Evolutionary conservation across 1,284 basidiomycete genomes (phyloP), one percentile per base, ranked within the genome.

Genomic region (Caloboletus inedulis): DNA sequence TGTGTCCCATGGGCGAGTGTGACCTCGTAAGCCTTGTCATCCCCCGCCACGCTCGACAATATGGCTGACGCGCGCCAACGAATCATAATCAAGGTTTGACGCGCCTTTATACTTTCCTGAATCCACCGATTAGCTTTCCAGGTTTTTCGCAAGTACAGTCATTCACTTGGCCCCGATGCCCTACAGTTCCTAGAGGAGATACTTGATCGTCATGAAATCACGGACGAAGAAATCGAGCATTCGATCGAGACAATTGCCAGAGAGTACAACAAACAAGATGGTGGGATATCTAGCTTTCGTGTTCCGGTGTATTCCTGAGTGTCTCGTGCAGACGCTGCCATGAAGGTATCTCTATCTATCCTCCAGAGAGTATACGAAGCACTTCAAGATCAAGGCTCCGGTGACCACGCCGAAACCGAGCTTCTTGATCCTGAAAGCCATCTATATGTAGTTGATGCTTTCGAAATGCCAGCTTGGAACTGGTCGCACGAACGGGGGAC

Each of bases 221-320:
- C 73, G 3, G 80, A 87, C 62, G 83, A 85, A 51, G 88, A 93
- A 45, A 76, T 90, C 7, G 87, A 91, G 51, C 76, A 76, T n/a
- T 89, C 89, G 14, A 72, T 94, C 8, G 93, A 95, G 60, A 82
- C 84, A 49, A 80, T 95, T 54, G 91, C 92, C 4, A 85, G 87
- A 61, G 91, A 94, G 63, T 96, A 95, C 62, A 91, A 94, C 62
- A 91, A 88, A 63, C 92, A 94, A 68, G 93, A 95, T 76, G 92
- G 93, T 87, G 61, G 52, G 79, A 59, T 36, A 18, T 39, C 43
- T 49, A 7, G 30, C 42, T 57, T 59, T 16, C 58, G 50, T 23
- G 56, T 60, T 43, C 21, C 23, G 34, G 9, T n/a, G 39, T 44
- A 29, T 54, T 30, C 23, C 53, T 53, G 30, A 49, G 29, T 42